A percentile compares a stretch with the other conserved stretches of the same genome.
Conservation (phyloP, 371 early-diverging fungal genomes). For the Zancudomyces culisetae region DNA sequence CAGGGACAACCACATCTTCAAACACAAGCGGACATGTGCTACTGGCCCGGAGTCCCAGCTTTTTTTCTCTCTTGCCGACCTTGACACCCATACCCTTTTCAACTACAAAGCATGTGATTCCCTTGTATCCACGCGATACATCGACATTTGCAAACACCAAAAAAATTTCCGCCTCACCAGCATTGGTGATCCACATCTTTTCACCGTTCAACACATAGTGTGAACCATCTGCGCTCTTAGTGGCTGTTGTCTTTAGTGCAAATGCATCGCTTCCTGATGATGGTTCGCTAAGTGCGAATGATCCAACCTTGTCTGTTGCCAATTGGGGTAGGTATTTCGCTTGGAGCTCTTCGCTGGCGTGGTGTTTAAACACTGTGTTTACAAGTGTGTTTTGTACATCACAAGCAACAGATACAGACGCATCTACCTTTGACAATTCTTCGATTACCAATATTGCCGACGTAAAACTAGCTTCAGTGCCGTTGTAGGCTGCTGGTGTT, state of each 20-base stretch:
- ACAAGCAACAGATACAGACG: constrained; percentile 75
- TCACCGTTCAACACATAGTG: constrained; percentile 78
- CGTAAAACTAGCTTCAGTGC: constrained; percentile 75
- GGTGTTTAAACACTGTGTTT: constrained; percentile 80
- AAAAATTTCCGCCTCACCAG: constrained; percentile 82
- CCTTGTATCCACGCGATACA: constrained; percentile 87
- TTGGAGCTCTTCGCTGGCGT: constrained; percentile 55
- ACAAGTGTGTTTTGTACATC: constrained; percentile 97
- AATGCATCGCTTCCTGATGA: constrained; percentile 92
- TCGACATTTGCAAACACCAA: constrained; percentile 95
- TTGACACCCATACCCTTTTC: constrained; percentile 87
- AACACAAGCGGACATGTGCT: constrained; percentile 87
- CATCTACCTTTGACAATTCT: constrained; percentile 93
- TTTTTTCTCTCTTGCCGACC: constrained; percentile 90
- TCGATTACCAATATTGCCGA: constrained; percentile 85
- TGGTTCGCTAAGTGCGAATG: constrained; percentile 89
- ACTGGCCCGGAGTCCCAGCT: constrained; percentile 93
- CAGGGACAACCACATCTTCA: constrained; percentile 84
- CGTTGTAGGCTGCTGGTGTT: constrained; percentile 59
- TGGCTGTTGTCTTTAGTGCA: constrained; percentile 81
- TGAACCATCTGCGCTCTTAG: constrained; percentile 71
- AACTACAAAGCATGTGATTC: constrained; percentile 93
- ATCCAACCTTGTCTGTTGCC: constrained; percentile 71
- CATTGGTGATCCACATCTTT: constrained; percentile 90
- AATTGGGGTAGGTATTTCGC: constrained; percentile 66